A percentile compares a stretch with the other conserved stretches of the same genome.
Evolutionary conservation across 768 basidiomycete species (phyloP).

Genomic region (Lepiota brunneoincarnata): DNA sequence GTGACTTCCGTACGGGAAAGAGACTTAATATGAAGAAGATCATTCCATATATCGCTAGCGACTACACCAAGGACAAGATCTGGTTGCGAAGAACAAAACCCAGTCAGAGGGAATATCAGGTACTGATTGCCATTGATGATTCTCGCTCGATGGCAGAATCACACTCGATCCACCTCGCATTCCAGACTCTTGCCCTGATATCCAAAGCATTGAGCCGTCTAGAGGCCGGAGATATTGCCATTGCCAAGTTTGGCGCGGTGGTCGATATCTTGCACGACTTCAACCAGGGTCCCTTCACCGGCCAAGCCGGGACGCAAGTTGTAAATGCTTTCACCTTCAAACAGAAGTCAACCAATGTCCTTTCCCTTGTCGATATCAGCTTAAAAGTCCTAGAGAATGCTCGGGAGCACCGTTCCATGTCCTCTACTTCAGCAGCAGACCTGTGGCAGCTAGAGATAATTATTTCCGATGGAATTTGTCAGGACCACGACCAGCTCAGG

Average conservation of each 20-base stretch:
- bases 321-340: constrained; percentile 86
- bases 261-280: constrained; percentile 91
- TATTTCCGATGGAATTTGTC: constrained; percentile 98
- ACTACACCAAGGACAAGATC: constrained; percentile 99
- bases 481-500: constrained; percentile 86
- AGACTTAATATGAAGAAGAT: constrained; percentile 99
- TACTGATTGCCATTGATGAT: constrained; percentile 92
- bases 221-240: constrained; percentile 92
- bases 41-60: constrained; percentile 95
- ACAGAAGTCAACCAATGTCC: constrained; percentile 86
- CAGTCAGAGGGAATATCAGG: constrained; percentile 92
- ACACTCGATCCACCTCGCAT: constrained; percentile 89
- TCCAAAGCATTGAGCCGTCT: constrained; percentile 87
- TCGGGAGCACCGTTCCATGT: constrained; percentile 58
- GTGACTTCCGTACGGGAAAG: constrained; percentile 97
- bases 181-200: constrained; percentile 89
- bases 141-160: constrained; percentile 96
- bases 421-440: constrained; percentile 68
- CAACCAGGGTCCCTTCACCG: constrained; percentile 75
- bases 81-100: constrained; percentile 96
- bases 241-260: constrained; percentile 85
- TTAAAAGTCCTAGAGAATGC: constrained; percentile 74
- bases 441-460: constrained; percentile 98
- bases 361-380: constrained; percentile 77
- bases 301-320: constrained; percentile 76